A percentile compares a stretch with the other conserved stretches of the same genome.
Evolutionary conservation across 371 early-diverging fungal species (phyloP).

Genomic region (Smittium mucronatum): DNA sequence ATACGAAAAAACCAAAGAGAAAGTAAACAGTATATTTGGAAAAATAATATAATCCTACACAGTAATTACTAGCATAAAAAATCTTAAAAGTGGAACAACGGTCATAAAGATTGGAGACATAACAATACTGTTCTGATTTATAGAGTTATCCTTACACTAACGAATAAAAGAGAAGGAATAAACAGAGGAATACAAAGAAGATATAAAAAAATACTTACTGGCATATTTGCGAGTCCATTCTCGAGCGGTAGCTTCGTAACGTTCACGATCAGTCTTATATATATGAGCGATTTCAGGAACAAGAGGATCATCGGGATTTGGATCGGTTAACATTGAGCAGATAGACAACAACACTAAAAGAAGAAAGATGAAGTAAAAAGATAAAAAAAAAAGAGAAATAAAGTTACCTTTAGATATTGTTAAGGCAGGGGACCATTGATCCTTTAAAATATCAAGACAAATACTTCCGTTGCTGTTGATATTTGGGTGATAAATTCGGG

Average conservation of each 20-base stretch:
- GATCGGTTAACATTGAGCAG: constrained; percentile 95
- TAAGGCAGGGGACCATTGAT: constrained; percentile 98
- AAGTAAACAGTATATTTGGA: too few species aligned
- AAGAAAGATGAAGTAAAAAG: constrained; percentile 12
- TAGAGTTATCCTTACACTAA: too few species aligned
- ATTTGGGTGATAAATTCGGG: constrained; percentile 98
- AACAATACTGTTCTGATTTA: too few species aligned
- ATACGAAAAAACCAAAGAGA: too few species aligned
- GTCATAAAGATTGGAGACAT: too few species aligned
- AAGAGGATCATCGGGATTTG: constrained; percentile 92
- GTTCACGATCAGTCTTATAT: constrained; percentile 86
- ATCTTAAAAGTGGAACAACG: too few species aligned
- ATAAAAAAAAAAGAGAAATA: constrained; percentile 1
- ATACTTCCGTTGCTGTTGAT: constrained; percentile 98
- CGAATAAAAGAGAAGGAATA: background rate
- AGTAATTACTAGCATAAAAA: too few species aligned
- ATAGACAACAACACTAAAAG: constrained; percentile 80
- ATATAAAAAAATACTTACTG: constrained; percentile 23
- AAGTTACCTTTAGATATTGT: constrained; percentile 82
- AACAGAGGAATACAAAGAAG: background rate
- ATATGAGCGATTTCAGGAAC: constrained; percentile 95
- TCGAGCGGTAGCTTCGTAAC: constrained; percentile 76
- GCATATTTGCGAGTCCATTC: constrained; percentile 93
- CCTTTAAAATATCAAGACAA: constrained; percentile 95
- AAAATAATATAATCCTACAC: too few species aligned